Base-by-base conservation (phyloP, 768 basidiomycete genomes). In the Lactifluus pinguis region DNA sequence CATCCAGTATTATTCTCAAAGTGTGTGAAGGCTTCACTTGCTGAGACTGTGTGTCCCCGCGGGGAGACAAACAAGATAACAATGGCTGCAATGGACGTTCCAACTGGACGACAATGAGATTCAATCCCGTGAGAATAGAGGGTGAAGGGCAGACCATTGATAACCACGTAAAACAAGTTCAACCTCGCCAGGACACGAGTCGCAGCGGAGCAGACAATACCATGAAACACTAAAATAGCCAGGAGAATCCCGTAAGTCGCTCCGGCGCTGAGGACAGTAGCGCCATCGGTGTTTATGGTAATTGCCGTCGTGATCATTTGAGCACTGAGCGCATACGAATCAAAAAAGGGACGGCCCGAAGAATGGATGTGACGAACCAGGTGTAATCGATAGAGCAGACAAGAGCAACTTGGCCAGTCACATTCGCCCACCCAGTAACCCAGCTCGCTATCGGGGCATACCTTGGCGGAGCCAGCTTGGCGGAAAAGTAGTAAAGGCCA, bases 241-340 rank as follows among this genome's bases (percentile, higher is more conserved):
- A 85, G 65, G 5, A 87, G 72, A 60, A 89, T 86, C 15, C 84
- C 86, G 60, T 80, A 88, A 0, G 85, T 89, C 2, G 83, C 78
- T 1, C 84, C 85, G 19, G 77, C 62, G 50, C 80, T 77, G n/a
- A 85, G 71, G 48, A 78, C 73, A 21, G 76, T 73, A 13, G 73
- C 70, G 14, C 83, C 84, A 64, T 84, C 75, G 5, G 84, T 79
- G 41, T 75, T 74, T 1, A 88, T 85, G 10, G 81, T 77, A 44
- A 89, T 80, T 2, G 85, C 86, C 9, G 84, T 84, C 13, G 85
- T 80, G 59, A 88, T 86, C 86, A 88, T 88, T 70, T 88, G 85
- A 7, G 86, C 86, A 62, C 86, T 80, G 49, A 29, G 38, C 36
- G 13, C 25, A 17, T 21, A 19, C 34, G 15, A 4, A 34, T 15